phyloP scores from a whole-genome alignment of 2,329 filamentous ascomycete genomes.

The Aspergillus niger region DNA sequence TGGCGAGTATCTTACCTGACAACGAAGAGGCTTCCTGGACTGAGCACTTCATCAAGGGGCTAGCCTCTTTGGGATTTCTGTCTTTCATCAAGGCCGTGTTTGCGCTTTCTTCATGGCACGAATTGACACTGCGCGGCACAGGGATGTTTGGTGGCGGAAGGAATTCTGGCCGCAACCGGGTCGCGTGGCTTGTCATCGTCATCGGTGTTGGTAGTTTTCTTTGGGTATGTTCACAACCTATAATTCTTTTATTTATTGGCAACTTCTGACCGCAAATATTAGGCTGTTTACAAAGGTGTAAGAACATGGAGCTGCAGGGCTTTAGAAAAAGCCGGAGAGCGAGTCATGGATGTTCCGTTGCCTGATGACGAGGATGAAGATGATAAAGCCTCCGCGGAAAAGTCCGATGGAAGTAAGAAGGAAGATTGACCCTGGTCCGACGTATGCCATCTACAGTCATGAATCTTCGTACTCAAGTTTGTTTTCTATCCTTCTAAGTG shows the following conservation, averaged over 20 bases:
- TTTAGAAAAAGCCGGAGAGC: constrained; percentile 76
- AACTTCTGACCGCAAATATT: constrained; percentile 24
- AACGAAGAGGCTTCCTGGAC: constrained; percentile 67
- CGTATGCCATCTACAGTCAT: not conserved
- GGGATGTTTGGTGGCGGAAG: constrained; percentile 57
- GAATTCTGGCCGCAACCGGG: constrained; percentile 71
- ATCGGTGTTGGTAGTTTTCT: constrained; percentile 81
- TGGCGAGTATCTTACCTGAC: constrained; percentile 34
- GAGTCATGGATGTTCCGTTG: constrained; percentile 71
- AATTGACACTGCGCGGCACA: constrained; percentile 70
- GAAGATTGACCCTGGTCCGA: constrained; percentile 24
- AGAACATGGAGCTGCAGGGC: constrained; percentile 69
- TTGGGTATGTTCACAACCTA: constrained; percentile 57
- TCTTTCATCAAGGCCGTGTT: constrained; percentile 81
- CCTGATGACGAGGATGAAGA: constrained; percentile 61
- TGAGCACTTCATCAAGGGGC: constrained; percentile 84
- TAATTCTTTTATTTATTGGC: not conserved
- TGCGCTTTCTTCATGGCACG: constrained; percentile 72
- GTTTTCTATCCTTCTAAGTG: not conserved
- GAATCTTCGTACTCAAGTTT: not conserved
- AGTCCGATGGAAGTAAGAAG: constrained; percentile 26
- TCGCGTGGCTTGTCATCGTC: constrained; percentile 75
- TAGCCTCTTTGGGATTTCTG: constrained; percentile 84
- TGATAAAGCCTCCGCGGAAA: constrained; percentile 46
- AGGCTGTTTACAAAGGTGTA: constrained; percentile 82